Conservation (phyloP, 345 rosid species). For the Trapa bicornis region DNA sequence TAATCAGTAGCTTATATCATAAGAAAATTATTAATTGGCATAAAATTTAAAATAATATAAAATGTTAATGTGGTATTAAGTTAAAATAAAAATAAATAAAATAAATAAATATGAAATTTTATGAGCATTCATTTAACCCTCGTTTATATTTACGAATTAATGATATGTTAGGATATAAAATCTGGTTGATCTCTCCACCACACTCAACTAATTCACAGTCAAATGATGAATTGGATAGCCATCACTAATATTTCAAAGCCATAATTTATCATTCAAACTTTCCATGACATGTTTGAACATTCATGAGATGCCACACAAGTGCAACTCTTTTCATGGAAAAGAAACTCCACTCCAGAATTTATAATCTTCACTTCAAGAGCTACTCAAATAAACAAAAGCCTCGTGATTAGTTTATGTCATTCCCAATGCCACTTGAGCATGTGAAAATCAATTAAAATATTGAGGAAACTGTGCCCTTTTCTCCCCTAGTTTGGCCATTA, state of each 20-base stretch:
- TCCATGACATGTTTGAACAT: too few relatives aligned
- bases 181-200: neutral
- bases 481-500: neutral
- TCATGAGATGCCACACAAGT: too few relatives aligned
- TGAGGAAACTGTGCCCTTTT: conserved; percentile 3
- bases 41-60: neutral
- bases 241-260: too few relatives aligned
- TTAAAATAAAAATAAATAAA: too few relatives aligned
- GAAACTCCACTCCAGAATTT: too few relatives aligned
- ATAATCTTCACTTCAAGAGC: neutral
- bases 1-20: neutral
- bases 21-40: neutral
- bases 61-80: too few relatives aligned
- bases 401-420: conserved; percentile 19
- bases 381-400: conserved; percentile 14
- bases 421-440: conserved; percentile 43
- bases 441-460: conserved; percentile 13
- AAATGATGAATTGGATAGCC: too few relatives aligned
- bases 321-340: too few relatives aligned
- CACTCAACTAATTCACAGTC: neutral
- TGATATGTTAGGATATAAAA: neutral
- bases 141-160: neutral
- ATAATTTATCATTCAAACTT: too few relatives aligned
- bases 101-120: too few relatives aligned
- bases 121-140: neutral